Conservation (phyloP, 2,329 filamentous ascomycete species). For the Arachnopeziza araneosa region DNA sequence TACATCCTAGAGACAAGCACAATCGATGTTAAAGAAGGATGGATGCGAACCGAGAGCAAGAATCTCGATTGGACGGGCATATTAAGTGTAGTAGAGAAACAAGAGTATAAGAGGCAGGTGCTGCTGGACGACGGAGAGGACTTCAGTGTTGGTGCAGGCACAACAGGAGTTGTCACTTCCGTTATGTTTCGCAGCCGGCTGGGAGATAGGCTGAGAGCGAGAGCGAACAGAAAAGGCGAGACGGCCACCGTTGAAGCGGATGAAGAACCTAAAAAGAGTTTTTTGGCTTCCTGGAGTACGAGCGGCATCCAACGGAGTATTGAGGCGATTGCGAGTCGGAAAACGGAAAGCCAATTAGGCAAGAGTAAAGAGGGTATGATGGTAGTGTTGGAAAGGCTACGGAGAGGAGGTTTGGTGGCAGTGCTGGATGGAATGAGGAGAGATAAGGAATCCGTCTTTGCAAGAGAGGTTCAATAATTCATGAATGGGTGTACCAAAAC, state of each 20-base stretch:
- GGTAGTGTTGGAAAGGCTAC: slow-evolving; percentile 67
- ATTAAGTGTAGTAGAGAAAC: slow-evolving; percentile 70
- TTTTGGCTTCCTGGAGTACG: slow-evolving; percentile 56
- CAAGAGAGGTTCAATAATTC: slow-evolving; percentile 11
- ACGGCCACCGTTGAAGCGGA: slow-evolving; percentile 35
- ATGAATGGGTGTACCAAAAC: slow-evolving; percentile 1
- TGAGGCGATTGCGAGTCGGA: slow-evolving; percentile 70
- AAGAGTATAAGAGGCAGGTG: slow-evolving; percentile 50
- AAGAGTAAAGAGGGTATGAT: slow-evolving; percentile 82
- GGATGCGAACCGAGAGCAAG: slow-evolving; percentile 76
- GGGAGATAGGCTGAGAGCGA: slow-evolving; percentile 51
- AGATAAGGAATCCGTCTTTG: slow-evolving; percentile 39
- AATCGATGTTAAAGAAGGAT: slow-evolving; percentile 72
- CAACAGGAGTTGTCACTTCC: slow-evolving; percentile 66
- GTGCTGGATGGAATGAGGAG: slow-evolving; percentile 67
- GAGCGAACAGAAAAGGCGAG: slow-evolving; percentile 33
- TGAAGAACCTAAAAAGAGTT: slow-evolving; percentile 43
- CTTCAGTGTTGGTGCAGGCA: slow-evolving; percentile 25
- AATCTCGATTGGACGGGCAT: slow-evolving; percentile 82
- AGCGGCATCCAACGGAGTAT: slow-evolving; percentile 73
- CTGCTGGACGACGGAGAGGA: slow-evolving; percentile 23
- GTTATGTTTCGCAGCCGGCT: slow-evolving; percentile 68
- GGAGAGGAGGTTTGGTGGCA: slow-evolving; percentile 59
- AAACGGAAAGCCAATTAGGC: slow-evolving; percentile 70
- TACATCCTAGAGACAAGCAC: slow-evolving; percentile 78